Percentiles rank a stretch among this genome's conserved stretches.
Conservation (phyloP, 108 stramenopile genomes). For the Cyclotella cryptica region DNA sequence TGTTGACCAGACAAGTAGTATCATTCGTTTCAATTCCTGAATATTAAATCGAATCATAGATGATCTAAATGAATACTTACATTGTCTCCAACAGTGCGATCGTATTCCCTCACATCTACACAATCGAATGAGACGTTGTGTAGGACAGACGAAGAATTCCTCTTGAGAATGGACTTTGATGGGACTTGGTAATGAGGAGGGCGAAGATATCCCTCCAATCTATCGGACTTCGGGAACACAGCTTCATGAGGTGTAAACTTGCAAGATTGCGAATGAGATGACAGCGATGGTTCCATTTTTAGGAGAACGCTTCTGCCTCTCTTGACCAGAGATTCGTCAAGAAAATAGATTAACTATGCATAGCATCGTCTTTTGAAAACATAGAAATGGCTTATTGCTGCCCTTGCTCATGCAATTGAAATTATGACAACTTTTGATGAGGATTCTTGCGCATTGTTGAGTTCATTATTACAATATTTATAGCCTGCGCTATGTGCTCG, state of each 20-base stretch:
- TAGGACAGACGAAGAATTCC: slow-evolving; percentile 38
- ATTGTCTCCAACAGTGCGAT: slow-evolving; percentile 51
- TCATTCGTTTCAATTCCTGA: not conserved
- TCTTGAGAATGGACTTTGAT: slow-evolving; percentile 49
- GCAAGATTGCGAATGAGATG: not conserved
- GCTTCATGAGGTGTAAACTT: not conserved
- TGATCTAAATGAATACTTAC: slow-evolving; percentile 13
- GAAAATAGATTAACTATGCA: too few relatives aligned
- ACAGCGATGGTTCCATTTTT: too few relatives aligned
- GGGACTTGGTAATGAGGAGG: slow-evolving; percentile 26
- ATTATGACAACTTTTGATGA: too few relatives aligned
- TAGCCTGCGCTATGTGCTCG: too few relatives aligned
- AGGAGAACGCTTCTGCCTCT: too few relatives aligned
- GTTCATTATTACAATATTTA: too few relatives aligned
- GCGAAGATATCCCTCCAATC: slow-evolving; percentile 25
- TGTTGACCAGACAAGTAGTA: not conserved
- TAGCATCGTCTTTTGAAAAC: too few relatives aligned
- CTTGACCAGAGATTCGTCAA: too few relatives aligned
- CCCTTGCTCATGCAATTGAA: too few relatives aligned
- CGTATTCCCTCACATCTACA: slow-evolving; percentile 53
- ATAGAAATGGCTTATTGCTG: too few relatives aligned
- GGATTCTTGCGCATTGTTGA: too few relatives aligned
- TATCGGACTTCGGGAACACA: slow-evolving; percentile 16
- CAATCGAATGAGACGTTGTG: slow-evolving; percentile 43
- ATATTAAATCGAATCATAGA: not conserved